phyloP scores from a whole-genome alignment of 139 green algal species.

The Coelastrella sp. region DNA sequence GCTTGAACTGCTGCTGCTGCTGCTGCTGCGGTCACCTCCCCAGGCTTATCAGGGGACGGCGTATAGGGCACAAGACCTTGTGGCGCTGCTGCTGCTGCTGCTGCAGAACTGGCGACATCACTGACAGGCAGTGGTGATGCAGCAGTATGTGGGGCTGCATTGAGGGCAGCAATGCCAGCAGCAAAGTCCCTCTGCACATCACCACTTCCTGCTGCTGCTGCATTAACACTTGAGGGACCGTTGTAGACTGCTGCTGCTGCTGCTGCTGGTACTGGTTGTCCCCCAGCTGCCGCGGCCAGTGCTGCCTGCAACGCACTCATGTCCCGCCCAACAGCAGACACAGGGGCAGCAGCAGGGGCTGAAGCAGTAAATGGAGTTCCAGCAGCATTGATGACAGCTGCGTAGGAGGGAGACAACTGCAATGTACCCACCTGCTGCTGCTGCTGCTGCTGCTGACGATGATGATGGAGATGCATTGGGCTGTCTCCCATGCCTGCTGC shows the following conservation, averaged over 20 bases:
- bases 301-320: conserved; percentile 2
- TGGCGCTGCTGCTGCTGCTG: neutral
- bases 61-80: neutral
- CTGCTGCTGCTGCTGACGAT: neutral
- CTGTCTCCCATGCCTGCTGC: neutral
- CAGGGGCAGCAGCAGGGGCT: neutral
- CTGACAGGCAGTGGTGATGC: neutral
- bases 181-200: too few species aligned
- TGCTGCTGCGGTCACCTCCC: neutral
- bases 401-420: neutral
- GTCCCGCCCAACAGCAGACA: neutral
- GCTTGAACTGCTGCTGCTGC: neutral
- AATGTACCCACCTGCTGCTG: conserved; percentile 6
- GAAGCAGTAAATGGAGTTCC: neutral
- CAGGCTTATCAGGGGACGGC: neutral
- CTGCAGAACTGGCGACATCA: neutral
- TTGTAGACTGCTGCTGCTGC: neutral
- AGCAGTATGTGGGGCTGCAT: neutral
- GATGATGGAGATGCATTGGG: neutral
- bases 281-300: neutral
- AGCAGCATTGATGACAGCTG: neutral
- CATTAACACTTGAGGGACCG: neutral
- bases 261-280: neutral
- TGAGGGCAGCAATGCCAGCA: too few species aligned
- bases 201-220: conserved; percentile 2